Evolutionary conservation across 2,329 filamentous ascomycete genomes (phyloP), one percentile per base, ranked within the genome.

Genomic region (Thermoascus crustaceus): DNA sequence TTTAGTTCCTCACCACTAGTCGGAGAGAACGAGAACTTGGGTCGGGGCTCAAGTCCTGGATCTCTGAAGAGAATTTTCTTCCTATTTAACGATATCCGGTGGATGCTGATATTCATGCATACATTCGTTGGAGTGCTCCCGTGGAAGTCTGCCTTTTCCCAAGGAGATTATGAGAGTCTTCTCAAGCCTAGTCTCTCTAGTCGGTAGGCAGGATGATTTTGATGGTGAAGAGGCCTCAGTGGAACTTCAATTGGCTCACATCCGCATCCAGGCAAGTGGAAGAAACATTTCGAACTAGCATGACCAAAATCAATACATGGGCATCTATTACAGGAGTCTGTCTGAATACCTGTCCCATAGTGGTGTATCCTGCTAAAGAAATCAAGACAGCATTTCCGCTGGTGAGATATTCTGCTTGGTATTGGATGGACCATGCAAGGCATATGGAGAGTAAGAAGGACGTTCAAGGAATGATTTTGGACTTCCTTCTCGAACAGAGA

Each of bases 221-320:
- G n/a, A n/a, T n/a, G n/a, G n/a, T n/a, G 29, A 7, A 24, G 29
- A 35, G 20, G 22, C 35, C 17, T 19, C 29, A 8, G 38, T 35
- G 22, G 31, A 38, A 9, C 29, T 48, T 37, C 41, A 37, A 30
- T 25, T 52, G 10, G 42, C 49, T 8, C 49, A 50, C 33, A 44
- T 41, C 33, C 18, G 29, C 29, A 14, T 41, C 40, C 5, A 21
- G 41, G 7, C 25, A 31, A 20, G 13, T 37, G 18, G 14, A 22
- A 10, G 16, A 19, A 30, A 19, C 24, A 19, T 38, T 27, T 23
- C 19, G 24, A 27, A 17, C 24, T 5, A 7, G 24, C 13, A 5
- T 39, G 17, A 34, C 25, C 11, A 17, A 37, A 21, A 13, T 30
- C 18, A 37, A 17, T 13, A 34, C 40, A 19, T 37, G 22, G 22